A percentile compares a stretch with the other conserved stretches of the same genome.
phyloP scores from a whole-genome alignment of 179 eudicot species.

The Heliamphora pulchella region DNA sequence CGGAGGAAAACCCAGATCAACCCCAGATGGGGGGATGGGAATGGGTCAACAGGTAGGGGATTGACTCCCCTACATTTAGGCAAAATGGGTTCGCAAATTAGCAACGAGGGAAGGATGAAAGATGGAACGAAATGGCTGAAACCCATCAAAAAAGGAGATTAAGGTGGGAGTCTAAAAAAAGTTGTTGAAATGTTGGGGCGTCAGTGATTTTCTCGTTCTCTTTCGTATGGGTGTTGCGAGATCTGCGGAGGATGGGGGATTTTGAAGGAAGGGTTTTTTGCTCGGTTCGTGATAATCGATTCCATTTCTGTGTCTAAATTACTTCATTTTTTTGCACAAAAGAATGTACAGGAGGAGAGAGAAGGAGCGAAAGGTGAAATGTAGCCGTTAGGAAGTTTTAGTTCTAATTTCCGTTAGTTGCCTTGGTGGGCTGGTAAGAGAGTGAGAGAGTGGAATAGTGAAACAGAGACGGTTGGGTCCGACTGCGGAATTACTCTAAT shows the following conservation, averaged over 20 bases:
- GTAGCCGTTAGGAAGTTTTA: neutral
- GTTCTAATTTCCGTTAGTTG: conserved; percentile 13
- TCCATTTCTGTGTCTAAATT: conserved; percentile 22
- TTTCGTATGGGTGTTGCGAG: conserved; percentile 10
- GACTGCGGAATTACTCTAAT: neutral
- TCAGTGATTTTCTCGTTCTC: neutral
- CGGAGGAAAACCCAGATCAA: conserved; percentile 11
- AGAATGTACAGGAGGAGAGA: neutral
- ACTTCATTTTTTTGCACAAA: conserved; percentile 7
- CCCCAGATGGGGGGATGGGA: conserved; percentile 14
- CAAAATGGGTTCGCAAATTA: conserved; percentile 4
- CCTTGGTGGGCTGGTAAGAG: neutral
- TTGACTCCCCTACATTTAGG: conserved; percentile 10
- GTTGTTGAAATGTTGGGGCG: neutral
- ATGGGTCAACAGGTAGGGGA: conserved; percentile 13
- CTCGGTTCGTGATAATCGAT: conserved; percentile 10
- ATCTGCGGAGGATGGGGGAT: conserved; percentile 12
- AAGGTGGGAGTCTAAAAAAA: neutral
- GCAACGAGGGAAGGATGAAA: neutral
- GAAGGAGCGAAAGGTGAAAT: neutral
- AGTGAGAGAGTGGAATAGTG: neutral
- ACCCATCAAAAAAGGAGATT: conserved; percentile 13
- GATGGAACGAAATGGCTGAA: neutral
- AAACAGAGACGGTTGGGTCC: neutral
- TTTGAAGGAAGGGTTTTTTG: conserved; percentile 12